Evolutionary conservation across 2,329 filamentous ascomycete genomes (phyloP).

Genomic region (Fusarium compactum): DNA sequence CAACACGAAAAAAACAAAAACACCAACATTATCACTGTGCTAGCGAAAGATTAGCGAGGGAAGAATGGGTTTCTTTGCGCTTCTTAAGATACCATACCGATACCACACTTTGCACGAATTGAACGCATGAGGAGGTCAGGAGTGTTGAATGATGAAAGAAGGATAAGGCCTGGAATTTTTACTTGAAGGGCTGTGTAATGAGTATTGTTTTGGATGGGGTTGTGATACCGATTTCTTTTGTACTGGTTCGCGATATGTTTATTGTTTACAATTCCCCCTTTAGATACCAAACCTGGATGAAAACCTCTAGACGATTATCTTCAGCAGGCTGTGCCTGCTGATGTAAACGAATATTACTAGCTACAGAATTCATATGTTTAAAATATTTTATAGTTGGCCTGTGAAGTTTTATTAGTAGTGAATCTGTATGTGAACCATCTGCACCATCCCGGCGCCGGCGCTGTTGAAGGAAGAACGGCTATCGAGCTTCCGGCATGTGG

Average conservation of each 20-base stretch:
- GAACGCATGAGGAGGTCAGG: constrained; percentile 4
- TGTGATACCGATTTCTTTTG: constrained; percentile 5
- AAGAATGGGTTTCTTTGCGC: constrained; percentile 2
- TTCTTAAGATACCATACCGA: constrained; percentile 36
- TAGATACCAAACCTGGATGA: constrained; percentile 41
- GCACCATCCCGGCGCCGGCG: background rate
- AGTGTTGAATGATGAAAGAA: constrained; percentile 9
- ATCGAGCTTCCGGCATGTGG: background rate
- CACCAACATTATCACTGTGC: constrained; percentile 4
- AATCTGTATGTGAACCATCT: background rate
- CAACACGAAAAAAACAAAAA: background rate
- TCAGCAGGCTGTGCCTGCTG: constrained; percentile 31
- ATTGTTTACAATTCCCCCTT: constrained; percentile 37
- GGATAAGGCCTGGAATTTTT: constrained; percentile 23
- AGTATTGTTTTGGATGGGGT: constrained; percentile 20
- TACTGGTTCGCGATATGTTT: constrained; percentile 15
- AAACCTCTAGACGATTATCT: constrained; percentile 37
- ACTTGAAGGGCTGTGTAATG: constrained; percentile 1
- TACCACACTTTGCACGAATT: constrained; percentile 29
- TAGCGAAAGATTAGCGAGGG: constrained; percentile 10
- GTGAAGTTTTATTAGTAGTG: background rate
- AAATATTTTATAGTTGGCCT: fast-evolving
- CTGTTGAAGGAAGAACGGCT: background rate
- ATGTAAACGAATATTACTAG: constrained; percentile 30
- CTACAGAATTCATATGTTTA: constrained; percentile 19